These are phyloP conservation scores for Phytophthora palmivora DNA, from an alignment of 352 stramenopile genomes.

Conservation along the genomic window DNA sequence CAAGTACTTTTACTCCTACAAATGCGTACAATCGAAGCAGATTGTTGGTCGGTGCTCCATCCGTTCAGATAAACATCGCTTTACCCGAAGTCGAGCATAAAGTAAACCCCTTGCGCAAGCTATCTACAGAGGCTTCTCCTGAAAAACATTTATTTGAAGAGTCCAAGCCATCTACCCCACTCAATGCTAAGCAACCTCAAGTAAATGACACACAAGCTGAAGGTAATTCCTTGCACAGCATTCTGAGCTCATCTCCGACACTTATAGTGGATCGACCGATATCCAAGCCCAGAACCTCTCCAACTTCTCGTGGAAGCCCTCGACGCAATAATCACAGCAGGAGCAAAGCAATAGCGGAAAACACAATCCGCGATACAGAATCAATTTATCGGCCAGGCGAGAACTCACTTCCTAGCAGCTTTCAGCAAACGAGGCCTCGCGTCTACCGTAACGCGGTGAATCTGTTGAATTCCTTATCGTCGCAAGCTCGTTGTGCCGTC, in stretches of 20 bases:
- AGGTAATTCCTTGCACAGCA: conserved; percentile 9
- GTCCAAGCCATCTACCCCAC: conserved; percentile 1
- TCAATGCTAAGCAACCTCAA: neutral
- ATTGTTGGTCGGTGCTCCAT: conserved; percentile 16
- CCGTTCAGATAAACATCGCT: conserved; percentile 50
- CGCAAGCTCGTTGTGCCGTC: conserved; percentile 50
- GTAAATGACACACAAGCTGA: conserved; percentile 1
- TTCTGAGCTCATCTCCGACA: conserved; percentile 33
- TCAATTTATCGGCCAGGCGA: conserved; percentile 36
- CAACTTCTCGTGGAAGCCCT: conserved; percentile 10
- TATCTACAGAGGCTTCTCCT: conserved; percentile 12
- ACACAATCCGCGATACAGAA: conserved; percentile 3
- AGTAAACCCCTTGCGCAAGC: conserved; percentile 7
- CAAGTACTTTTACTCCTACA: conserved; percentile 1
- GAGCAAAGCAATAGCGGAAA: conserved; percentile 8
- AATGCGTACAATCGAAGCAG: conserved; percentile 12
- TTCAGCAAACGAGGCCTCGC: conserved; percentile 58
- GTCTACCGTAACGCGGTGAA: conserved; percentile 53
- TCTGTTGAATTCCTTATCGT: conserved; percentile 32
- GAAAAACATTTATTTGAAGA: conserved; percentile 20
- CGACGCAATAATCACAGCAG: conserved; percentile 16
- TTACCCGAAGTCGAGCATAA: conserved; percentile 40
- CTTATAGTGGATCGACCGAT: conserved; percentile 22
- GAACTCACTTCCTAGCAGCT: conserved; percentile 69
- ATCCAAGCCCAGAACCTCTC: conserved; percentile 14